Base-by-base conservation (phyloP, 2,329 filamentous ascomycete genomes). In the Scedosporium dehoogii region DNA sequence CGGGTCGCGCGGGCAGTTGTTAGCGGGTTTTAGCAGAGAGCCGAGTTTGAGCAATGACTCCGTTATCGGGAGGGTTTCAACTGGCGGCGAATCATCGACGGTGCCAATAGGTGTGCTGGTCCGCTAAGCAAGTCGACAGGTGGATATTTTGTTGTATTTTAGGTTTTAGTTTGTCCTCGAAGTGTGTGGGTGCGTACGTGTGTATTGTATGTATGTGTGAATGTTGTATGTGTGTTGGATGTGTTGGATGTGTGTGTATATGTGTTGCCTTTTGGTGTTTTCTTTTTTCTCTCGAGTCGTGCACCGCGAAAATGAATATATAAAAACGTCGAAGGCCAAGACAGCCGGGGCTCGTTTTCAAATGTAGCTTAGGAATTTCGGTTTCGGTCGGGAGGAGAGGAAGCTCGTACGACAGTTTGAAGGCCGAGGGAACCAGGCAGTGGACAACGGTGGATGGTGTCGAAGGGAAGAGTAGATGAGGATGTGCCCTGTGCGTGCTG, bases 1-100 rank as follows among this genome's bases (percentile, higher is more conserved):
- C 23, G 51, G 51, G 51, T 55, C 51, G 51, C 51, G 51, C 51
- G 51, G 51, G 51, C 51, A 55, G 23, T 14, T 55, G 33, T 25
- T 55, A 55, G 51, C 51, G 51, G 51, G 51, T 55, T 55, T 55
- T 23, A 55, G 51, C 51, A 55, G 44, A 55, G 51, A 55, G 51
- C 51, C 51, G 51, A 55, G 51, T 48, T 48, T 48, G 44, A 48
- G n/a, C 44, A 55, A 23, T 25, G 21, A 55, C 51, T 55, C 51
- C 51, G 51, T 55, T 55, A 55, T 55, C 51, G 51, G 51, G 51
- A 23, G 12, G 21, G 51, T 55, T 55, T 55, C 51, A 55, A 55
- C n/a, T 55, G 51, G 18, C 51, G 51, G 23, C 51, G 51, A 55
- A 55, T 55, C 51, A 55, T 55, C 18, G 51, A 27, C 23, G 18